A percentile compares a stretch with the other conserved stretches of the same genome.
These are phyloP conservation scores for Backusella psychrophila DNA, from an alignment of 192 early-diverging fungal genomes.

Conservation along the genomic window DNA sequence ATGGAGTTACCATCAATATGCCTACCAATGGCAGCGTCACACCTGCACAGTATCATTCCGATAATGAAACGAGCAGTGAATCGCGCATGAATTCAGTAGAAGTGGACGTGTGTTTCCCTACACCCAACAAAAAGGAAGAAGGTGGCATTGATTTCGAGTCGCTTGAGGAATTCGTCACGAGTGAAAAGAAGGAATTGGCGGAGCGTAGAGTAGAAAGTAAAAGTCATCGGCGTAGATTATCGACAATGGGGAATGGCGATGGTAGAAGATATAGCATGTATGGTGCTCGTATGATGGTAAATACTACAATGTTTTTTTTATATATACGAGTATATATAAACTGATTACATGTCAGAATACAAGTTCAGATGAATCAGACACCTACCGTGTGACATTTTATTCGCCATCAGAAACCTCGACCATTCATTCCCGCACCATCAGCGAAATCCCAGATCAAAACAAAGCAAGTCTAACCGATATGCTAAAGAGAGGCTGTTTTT, in stretches of 20 bases:
- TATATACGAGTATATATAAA: not conserved
- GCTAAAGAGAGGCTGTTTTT: slow-evolving; percentile 42
- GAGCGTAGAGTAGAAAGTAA: not conserved
- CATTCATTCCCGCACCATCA: slow-evolving; percentile 27
- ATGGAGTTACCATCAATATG: slow-evolving; percentile 1
- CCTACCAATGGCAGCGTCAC: not conserved
- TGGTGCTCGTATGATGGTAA: slow-evolving; percentile 28
- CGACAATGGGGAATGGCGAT: slow-evolving; percentile 13
- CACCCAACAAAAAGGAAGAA: slow-evolving; percentile 3
- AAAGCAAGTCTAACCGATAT: slow-evolving; percentile 16
- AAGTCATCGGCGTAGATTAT: slow-evolving; percentile 15
- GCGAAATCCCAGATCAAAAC: slow-evolving; percentile 25
- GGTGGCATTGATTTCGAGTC: slow-evolving; percentile 20
- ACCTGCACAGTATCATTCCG: not conserved
- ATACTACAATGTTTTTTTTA: slow-evolving; percentile 1
- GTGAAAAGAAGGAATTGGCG: slow-evolving; percentile 9
- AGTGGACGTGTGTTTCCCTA: slow-evolving; percentile 32
- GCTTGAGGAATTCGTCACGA: slow-evolving; percentile 20
- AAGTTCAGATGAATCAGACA: slow-evolving; percentile 18
- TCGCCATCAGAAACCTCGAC: slow-evolving; percentile 24
- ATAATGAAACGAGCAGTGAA: not conserved
- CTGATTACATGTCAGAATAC: slow-evolving; percentile 7
- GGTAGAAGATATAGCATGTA: slow-evolving; percentile 24
- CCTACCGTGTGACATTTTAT: slow-evolving; percentile 26
- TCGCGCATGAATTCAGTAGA: slow-evolving; percentile 10